Percentiles rank a stretch among this genome's conserved stretches.
Conservation (phyloP, 176 grass and related monocot genomes). For the Ananas comosus region DNA sequence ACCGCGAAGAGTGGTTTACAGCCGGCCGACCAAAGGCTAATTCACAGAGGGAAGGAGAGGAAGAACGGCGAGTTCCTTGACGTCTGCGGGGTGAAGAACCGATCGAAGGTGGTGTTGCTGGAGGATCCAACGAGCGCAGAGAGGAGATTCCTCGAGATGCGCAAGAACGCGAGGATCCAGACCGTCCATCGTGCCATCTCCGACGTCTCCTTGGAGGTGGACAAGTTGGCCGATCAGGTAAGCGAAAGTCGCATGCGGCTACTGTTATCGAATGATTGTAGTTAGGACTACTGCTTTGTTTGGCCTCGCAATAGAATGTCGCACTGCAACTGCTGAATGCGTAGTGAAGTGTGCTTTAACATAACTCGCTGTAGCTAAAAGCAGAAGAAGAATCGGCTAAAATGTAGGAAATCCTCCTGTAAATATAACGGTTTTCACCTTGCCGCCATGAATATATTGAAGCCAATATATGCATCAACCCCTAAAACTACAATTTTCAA, state of each 20-base stretch:
- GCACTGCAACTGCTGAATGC: too few relatives aligned
- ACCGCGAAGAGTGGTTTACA: conserved; percentile 52
- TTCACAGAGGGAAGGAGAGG: conserved; percentile 53
- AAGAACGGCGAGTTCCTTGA: conserved; percentile 66
- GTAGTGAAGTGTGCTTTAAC: too few relatives aligned
- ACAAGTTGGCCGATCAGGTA: conserved; percentile 88
- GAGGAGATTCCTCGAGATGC: conserved; percentile 64
- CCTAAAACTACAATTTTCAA: too few relatives aligned
- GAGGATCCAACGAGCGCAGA: conserved; percentile 74
- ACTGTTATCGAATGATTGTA: too few relatives aligned
- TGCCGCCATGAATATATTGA: too few relatives aligned
- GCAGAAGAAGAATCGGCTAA: too few relatives aligned
- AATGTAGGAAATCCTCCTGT: too few relatives aligned
- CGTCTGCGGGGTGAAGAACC: conserved; percentile 70
- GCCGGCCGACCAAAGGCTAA: conserved; percentile 67
- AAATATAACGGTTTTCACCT: too few relatives aligned
- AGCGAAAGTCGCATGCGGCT: neutral
- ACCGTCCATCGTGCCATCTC: conserved; percentile 56
- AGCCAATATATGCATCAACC: too few relatives aligned
- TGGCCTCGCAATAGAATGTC: too few relatives aligned
- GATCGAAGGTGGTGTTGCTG: conserved; percentile 54
- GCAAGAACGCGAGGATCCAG: conserved; percentile 58
- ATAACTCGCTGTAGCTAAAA: too few relatives aligned
- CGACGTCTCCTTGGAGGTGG: conserved; percentile 62
- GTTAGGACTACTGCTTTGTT: too few relatives aligned